Conservation (phyloP, 352 stramenopile genomes). For the Phytophthora podocarpi region DNA sequence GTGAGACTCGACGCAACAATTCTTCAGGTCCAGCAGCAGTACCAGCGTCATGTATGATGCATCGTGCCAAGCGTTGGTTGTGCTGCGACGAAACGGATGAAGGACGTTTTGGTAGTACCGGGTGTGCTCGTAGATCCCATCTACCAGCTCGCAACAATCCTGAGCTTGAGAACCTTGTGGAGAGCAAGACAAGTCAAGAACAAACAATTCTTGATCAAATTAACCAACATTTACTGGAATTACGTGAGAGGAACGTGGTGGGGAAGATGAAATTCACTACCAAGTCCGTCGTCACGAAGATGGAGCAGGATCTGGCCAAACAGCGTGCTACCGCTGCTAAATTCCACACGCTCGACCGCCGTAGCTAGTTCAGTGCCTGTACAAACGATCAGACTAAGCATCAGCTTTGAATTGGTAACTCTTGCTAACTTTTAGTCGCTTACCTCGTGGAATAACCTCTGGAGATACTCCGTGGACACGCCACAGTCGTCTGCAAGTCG, state of each 20-base stretch:
- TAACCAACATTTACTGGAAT: slow-evolving; percentile 61
- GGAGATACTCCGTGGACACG: slow-evolving; percentile 26
- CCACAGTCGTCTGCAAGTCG: slow-evolving; percentile 31
- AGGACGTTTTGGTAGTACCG: slow-evolving; percentile 66
- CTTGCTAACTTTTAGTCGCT: background rate
- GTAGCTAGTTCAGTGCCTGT: slow-evolving; percentile 22
- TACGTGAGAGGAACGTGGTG: slow-evolving; percentile 60
- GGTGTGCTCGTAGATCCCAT: slow-evolving; percentile 64
- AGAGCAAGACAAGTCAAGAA: slow-evolving; percentile 51
- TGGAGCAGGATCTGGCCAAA: slow-evolving; percentile 50
- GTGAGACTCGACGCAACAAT: slow-evolving; percentile 41
- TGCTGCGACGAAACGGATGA: slow-evolving; percentile 80
- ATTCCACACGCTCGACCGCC: slow-evolving; percentile 55
- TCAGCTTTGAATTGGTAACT: too few species aligned
- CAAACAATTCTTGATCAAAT: slow-evolving; percentile 49
- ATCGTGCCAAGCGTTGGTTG: slow-evolving; percentile 71
- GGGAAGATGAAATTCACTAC: slow-evolving; percentile 55
- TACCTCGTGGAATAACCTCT: slow-evolving; percentile 22
- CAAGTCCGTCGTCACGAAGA: slow-evolving; percentile 56
- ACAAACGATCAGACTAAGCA: background rate
- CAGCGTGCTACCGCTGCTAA: slow-evolving; percentile 55
- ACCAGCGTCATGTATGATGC: slow-evolving; percentile 64
- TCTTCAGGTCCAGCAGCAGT: slow-evolving; percentile 16
- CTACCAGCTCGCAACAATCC: slow-evolving; percentile 56
- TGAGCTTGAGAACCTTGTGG: slow-evolving; percentile 44